Evolutionary conservation across 306 rosid genomes (phyloP), one percentile per base, ranked within the genome.

Genomic region (Begonia peltatifolia): DNA sequence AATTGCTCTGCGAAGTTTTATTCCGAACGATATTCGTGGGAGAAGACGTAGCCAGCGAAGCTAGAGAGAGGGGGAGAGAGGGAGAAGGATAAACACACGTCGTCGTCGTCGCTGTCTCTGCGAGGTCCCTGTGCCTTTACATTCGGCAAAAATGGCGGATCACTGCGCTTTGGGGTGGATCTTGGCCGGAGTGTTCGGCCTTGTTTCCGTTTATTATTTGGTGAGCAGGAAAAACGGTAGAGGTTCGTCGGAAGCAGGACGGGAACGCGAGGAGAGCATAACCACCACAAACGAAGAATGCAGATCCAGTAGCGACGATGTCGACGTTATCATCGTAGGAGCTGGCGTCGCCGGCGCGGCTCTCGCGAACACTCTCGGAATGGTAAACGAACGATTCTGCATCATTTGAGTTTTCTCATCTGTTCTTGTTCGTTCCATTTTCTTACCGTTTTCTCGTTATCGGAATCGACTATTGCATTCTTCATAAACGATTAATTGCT

Each of bases 271-370:
- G 48, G 54, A 57, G 25, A 77, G 73, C 57, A 17, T 71, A 22
- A 59, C 65, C 22, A 67, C 79, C 55, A 54, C 60, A 1, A 50
- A 63, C 15, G 87, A 72, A 60, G 81, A 85, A 70, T 79, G 94
- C 57, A 63, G 74, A 79, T 82, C 95, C 61, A 54, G 35, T 5
- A 66, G 50, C 15, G 66, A 63, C 2, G 78, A 74, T 43, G 68
- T 48, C 9, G 95, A 89, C 61, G 74, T 89, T 50, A 72, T 89
- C 64, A 67, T 89, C 64, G 97, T 85, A 49, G 97, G 97, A 48
- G 97, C 97, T 10, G 97, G 97, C 11, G 97, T 89, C 46, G 95
- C 97, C 11, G 97, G 97, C 47, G 43, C 93, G 6, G 97, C 95
- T 63, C 90, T 89, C 14, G 97, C 97, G 66, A 77, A 80, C 70